Percentiles rank a stretch among this genome's conserved stretches.
These are phyloP conservation scores for Prunus davidiana DNA, from an alignment of 306 rosid genomes.

Conservation along the genomic window DNA sequence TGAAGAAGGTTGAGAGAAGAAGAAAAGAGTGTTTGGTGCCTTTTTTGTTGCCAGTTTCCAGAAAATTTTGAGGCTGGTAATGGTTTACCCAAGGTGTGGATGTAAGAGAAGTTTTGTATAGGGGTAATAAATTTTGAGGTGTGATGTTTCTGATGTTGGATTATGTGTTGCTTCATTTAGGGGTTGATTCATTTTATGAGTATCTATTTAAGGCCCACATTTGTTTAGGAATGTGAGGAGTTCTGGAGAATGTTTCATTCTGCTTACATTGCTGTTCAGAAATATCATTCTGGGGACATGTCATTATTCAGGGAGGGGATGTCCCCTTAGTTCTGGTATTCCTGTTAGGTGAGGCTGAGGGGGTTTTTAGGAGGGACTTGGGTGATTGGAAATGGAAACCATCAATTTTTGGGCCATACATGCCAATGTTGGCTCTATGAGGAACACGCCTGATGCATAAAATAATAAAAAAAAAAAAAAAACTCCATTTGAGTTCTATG, in stretches of 20 bases:
- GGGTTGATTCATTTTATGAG: conserved; percentile 98
- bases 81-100: conserved; percentile 25
- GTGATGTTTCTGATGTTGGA: conserved; percentile 36
- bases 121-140: too few relatives aligned
- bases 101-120: neutral
- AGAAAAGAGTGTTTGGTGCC: too few relatives aligned
- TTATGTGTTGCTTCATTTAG: conserved; percentile 42
- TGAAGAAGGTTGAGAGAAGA: too few relatives aligned
- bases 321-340: too few relatives aligned
- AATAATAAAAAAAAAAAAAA: neutral
- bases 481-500: neutral
- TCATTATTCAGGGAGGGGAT: too few relatives aligned
- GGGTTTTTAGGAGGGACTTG: too few relatives aligned
- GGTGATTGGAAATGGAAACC: too few relatives aligned
- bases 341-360: too few relatives aligned
- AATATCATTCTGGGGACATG: conserved; percentile 10
- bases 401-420: too few relatives aligned
- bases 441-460: neutral
- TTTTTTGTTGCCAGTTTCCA: too few relatives aligned
- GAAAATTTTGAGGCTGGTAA: too few relatives aligned
- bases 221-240: conserved; percentile 58
- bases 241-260: conserved; percentile 60
- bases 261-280: conserved; percentile 57
- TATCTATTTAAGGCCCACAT: conserved; percentile 86
- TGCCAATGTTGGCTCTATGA: neutral